Percentiles rank a stretch among this genome's conserved stretches.
Evolutionary conservation across 805 yeast genomes (phyloP).

Genomic region (Blastobotrys robertii): DNA sequence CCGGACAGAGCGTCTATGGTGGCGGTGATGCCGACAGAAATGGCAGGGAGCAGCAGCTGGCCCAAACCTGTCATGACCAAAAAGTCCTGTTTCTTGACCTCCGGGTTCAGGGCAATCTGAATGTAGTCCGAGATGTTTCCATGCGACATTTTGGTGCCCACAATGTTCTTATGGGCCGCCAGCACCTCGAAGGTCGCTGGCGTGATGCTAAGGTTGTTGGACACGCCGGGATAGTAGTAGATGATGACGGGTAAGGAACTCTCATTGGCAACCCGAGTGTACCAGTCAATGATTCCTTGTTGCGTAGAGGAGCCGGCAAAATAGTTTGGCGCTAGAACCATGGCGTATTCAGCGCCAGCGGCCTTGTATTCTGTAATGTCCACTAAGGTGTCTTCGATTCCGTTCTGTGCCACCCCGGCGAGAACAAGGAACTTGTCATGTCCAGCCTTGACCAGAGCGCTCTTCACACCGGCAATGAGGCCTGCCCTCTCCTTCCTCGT

Average conservation of each 20-base stretch:
- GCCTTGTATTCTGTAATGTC: constrained; percentile 20
- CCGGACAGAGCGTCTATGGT: constrained; percentile 46
- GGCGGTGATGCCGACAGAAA: constrained; percentile 39
- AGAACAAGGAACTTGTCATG: constrained; percentile 33
- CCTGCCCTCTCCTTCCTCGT: constrained; percentile 35
- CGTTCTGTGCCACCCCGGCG: constrained; percentile 42
- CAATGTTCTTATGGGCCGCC: constrained; percentile 36
- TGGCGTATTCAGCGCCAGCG: constrained; percentile 23
- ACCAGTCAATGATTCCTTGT: constrained; percentile 39
- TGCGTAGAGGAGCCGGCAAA: constrained; percentile 39
- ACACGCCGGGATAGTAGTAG: constrained; percentile 43
- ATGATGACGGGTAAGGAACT: constrained; percentile 36
- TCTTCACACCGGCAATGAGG: constrained; percentile 21
- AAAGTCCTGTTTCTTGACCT: constrained; percentile 33
- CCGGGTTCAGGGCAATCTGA: constrained; percentile 35
- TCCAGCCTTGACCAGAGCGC: constrained; percentile 30
- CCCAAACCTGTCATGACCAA: constrained; percentile 41
- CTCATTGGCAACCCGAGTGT: constrained; percentile 34
- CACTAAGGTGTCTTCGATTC: constrained; percentile 36
- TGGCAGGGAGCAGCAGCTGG: constrained; percentile 40
- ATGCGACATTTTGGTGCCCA: constrained; percentile 45
- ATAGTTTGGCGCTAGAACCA: constrained; percentile 38
- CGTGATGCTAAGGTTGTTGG: constrained; percentile 32
- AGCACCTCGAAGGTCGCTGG: constrained; percentile 34
- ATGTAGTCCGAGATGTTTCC: constrained; percentile 41